Base-by-base conservation (phyloP, 208 protist species). In the Trypanosoma platydactyli region DNA sequence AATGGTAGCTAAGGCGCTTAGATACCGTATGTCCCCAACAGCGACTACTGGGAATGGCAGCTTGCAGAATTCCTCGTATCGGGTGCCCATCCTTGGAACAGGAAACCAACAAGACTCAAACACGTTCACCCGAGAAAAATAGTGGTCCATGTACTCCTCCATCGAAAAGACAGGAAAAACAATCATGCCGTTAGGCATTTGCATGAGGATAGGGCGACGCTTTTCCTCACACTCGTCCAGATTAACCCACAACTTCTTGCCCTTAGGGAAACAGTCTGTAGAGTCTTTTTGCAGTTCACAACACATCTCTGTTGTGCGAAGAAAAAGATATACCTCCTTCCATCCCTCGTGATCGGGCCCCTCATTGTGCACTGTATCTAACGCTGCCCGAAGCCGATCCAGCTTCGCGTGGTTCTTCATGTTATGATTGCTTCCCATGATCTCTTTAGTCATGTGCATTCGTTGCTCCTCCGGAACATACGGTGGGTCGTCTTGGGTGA, bases 101-200 rank as follows among this genome's bases (percentile, higher is more conserved):
- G 91, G 91, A 58, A 96, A 96, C 88, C 91, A 96, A 58, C 81
- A 88, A 15, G 83, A 80, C 63, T 94, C 88, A 66, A 86, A 96
- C 20, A 78, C 69, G 53, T 87, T 68, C 0, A 81, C 75, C 18
- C 81, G 83, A 12, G 35, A 74, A 77, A 94, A 91, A 70, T 92
- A 94, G 51, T 89, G 73, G 50, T 92, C 84, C 57, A 87, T 48
- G 65, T 94, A 96, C 71, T 92, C 87, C 79, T 96, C 87, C 81
- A 96, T 81, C 4, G 82, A 89, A 53, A 96, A 96, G 56, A 94
- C 70, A 33, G 91, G 91, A 22, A 96, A 68, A 38, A 94, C 86
- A 30, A 92, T 48, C 76, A 94, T 84, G 29, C 88, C 91, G 58
- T 94, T 94, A 7, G 84, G 80, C 60, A 96, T 69, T 56, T 83